Evolutionary conservation across 306 rosid genomes (phyloP).

Genomic region (Vigna reflexopilosa): DNA sequence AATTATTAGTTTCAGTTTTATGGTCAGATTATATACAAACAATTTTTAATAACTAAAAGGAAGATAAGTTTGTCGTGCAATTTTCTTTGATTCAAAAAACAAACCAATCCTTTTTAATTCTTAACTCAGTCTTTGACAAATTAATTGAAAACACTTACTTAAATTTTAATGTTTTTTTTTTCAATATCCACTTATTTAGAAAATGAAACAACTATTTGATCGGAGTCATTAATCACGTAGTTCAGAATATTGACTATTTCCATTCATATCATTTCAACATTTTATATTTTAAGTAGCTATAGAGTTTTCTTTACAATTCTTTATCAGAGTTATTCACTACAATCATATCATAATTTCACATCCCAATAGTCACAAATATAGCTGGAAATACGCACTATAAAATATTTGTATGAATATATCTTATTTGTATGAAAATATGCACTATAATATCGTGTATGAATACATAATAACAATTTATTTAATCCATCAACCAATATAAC

Average conservation of each 20-base stretch:
- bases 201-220: background rate
- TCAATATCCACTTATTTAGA: background rate
- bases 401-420: too few species aligned
- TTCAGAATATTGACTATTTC: slow-evolving; percentile 1
- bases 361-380: too few species aligned
- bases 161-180: background rate
- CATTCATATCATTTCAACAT: background rate
- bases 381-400: too few species aligned
- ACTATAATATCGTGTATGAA: too few species aligned
- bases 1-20: too few species aligned
- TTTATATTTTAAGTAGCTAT: too few species aligned
- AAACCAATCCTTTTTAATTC: background rate
- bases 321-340: too few species aligned
- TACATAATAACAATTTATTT: too few species aligned
- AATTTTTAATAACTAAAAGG: background rate
- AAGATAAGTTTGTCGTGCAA: background rate
- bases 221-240: background rate
- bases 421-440: too few species aligned
- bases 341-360: too few species aligned
- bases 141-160: background rate
- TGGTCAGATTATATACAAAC: background rate
- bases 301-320: background rate
- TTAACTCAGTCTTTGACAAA: background rate
- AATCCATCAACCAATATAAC: too few species aligned
- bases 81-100: background rate